These are phyloP conservation scores for Acanthamoeba lenticulata DNA, from an alignment of 208 protist genomes.

Conservation along the genomic window DNA sequence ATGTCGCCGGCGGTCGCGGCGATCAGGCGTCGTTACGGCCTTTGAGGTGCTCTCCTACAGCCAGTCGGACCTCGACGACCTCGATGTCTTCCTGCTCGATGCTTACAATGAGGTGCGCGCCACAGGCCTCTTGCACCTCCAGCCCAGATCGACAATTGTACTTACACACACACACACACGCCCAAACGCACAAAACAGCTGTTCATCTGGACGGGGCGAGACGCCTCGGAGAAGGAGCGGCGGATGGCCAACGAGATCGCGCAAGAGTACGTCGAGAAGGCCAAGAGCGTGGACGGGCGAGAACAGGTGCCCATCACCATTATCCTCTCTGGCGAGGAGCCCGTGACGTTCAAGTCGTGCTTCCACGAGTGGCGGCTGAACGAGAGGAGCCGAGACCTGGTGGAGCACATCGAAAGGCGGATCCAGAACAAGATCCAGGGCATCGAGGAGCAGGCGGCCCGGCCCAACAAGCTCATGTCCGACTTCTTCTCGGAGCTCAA, in stretches of 20 bases:
- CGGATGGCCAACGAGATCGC: conserved; percentile 67
- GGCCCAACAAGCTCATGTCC: conserved; percentile 38
- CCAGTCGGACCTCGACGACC: conserved; percentile 76
- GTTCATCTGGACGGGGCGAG: conserved; percentile 59
- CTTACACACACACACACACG: too few relatives aligned
- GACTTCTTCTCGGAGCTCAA: conserved; percentile 56
- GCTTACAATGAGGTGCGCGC: conserved; percentile 68
- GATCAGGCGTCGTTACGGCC: conserved; percentile 72
- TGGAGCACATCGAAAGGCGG: conserved; percentile 3
- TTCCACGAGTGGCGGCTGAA: conserved; percentile 55
- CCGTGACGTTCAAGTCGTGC: conserved; percentile 9
- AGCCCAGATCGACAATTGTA: too few relatives aligned
- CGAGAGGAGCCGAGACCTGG: not conserved
- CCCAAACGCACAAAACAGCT: not conserved
- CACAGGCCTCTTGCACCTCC: too few relatives aligned
- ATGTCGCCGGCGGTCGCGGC: too few relatives aligned
- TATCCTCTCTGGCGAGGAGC: conserved; percentile 31
- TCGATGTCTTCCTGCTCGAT: conserved; percentile 81
- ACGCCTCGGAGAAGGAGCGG: conserved; percentile 65
- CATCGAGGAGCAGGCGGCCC: conserved; percentile 41
- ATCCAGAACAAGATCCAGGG: conserved; percentile 49
- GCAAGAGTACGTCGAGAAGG: conserved; percentile 8
- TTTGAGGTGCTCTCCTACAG: conserved; percentile 74
- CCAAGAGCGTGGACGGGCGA: not conserved
- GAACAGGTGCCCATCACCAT: not conserved